Conservation (phyloP, 192 early-diverging fungal genomes). For the Mortierella claussenii region DNA sequence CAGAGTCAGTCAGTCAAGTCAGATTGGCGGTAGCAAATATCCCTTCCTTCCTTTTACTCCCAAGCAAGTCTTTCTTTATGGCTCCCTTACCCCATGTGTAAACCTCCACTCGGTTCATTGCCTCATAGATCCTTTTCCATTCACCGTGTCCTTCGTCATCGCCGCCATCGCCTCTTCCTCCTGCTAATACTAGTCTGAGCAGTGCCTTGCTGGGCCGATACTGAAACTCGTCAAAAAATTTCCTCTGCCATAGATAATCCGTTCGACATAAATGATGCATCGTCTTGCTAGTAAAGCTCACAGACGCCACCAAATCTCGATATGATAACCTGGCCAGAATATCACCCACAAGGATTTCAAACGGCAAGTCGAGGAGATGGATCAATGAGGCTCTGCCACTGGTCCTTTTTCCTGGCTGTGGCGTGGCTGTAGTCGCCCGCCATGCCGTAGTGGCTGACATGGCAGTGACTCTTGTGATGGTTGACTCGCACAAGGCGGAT, state of each 20-base stretch:
- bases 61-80: no score
- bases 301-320: conserved; percentile 7
- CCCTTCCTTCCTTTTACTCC: background rate
- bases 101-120: conserved; percentile 45
- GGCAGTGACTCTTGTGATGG: no score
- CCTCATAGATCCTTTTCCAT: conserved; percentile 42
- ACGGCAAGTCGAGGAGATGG: conserved; percentile 12
- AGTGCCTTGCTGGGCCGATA: conserved; percentile 14
- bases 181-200: conserved; percentile 1
- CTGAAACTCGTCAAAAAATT: conserved; percentile 29
- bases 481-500: no score
- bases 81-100: conserved; percentile 53
- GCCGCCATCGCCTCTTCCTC: no score
- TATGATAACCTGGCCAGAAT: conserved; percentile 17
- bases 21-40: background rate
- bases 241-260: conserved; percentile 44
- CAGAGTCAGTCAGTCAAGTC: background rate
- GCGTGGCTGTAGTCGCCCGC: background rate
- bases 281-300: conserved; percentile 2
- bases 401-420: background rate
- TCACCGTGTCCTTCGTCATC: conserved; percentile 18
- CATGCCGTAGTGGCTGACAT: no score
- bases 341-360: conserved; percentile 37
- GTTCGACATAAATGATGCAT: conserved; percentile 16
- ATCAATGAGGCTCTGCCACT: background rate